phyloP scores from a whole-genome alignment of 2,329 filamentous ascomycete genomes.

The Pseudogymnoascus sp. region DNA sequence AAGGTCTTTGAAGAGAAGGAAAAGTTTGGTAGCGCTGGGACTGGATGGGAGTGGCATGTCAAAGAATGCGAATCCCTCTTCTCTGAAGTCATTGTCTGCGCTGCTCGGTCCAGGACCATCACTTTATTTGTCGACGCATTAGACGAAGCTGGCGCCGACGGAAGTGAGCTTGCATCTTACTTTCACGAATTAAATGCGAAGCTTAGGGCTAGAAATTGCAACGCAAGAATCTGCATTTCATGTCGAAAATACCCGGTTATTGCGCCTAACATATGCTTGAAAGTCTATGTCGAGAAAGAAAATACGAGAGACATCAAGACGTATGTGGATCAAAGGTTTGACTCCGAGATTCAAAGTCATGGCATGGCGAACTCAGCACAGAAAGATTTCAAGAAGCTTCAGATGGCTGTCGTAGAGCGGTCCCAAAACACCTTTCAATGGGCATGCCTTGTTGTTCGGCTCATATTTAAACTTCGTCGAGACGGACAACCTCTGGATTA shows the following conservation, averaged over 20 bases:
- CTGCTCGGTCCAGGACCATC: conserved; percentile 4
- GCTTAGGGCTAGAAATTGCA: not conserved
- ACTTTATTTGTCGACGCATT: conserved; percentile 23
- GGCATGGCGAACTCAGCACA: not conserved
- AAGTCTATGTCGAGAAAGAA: conserved; percentile 21
- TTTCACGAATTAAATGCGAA: conserved; percentile 13
- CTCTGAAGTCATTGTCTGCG: not conserved
- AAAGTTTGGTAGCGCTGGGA: conserved; percentile 6
- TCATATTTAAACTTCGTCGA: conserved; percentile 5
- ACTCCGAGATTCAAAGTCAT: not conserved
- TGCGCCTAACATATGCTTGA: conserved; percentile 3
- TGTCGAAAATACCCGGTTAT: conserved; percentile 16
- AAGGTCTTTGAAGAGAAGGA: conserved; percentile 13
- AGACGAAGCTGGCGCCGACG: conserved; percentile 21
- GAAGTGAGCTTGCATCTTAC: conserved; percentile 14
- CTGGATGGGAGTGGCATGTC: conserved; percentile 15
- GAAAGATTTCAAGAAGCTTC: conserved; percentile 5
- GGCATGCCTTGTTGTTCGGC: conserved; percentile 16
- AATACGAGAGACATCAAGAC: conserved; percentile 17
- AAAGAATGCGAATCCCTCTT: conserved; percentile 13
- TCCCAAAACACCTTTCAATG: conserved; percentile 20
- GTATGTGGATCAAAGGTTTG: conserved; percentile 12
- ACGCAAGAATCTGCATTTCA: conserved; percentile 16
- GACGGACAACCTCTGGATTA: conserved; percentile 6
- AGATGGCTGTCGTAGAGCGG: conserved; percentile 10